Percentiles rank a stretch among this genome's conserved stretches.
Evolutionary conservation across 345 rosid species (phyloP).

Genomic region (Aurinia saxatilis): DNA sequence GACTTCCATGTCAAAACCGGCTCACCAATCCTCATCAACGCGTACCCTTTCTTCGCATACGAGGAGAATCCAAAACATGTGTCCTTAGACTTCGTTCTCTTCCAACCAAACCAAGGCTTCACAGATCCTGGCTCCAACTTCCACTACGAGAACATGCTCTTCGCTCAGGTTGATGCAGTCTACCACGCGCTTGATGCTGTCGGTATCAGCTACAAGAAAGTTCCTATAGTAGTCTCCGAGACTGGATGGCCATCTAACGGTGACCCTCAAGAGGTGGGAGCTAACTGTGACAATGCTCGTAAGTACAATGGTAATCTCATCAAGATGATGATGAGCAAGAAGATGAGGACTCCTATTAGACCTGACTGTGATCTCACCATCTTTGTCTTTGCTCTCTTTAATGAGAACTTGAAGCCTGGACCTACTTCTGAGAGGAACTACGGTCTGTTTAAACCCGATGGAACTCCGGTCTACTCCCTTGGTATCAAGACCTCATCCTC

Average conservation of each 20-base stretch:
- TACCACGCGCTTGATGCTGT: slow-evolving; percentile 58
- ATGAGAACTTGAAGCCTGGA: slow-evolving; percentile 95
- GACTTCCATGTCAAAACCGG: slow-evolving; percentile 64
- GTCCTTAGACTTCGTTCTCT: slow-evolving; percentile 69
- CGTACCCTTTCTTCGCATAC: slow-evolving; percentile 95
- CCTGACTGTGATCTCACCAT: slow-evolving; percentile 67
- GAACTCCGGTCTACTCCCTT: slow-evolving; percentile 64
- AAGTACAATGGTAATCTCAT: slow-evolving; percentile 82
- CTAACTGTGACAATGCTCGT: slow-evolving; percentile 72
- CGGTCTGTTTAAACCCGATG: slow-evolving; percentile 88
- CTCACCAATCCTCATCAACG: slow-evolving; percentile 79
- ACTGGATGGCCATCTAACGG: slow-evolving; percentile 99
- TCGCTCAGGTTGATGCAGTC: slow-evolving; percentile 92
- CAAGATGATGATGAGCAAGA: slow-evolving; percentile 52
- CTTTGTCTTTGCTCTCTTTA: slow-evolving; percentile 86
- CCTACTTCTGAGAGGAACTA: slow-evolving; percentile 97
- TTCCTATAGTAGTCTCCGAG: slow-evolving; percentile 73
- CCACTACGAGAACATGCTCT: slow-evolving; percentile 89
- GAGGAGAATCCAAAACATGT: slow-evolving; percentile 70
- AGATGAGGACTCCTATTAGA: slow-evolving; percentile 76
- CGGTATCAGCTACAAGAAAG: slow-evolving; percentile 45
- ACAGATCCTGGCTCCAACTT: slow-evolving; percentile 61
- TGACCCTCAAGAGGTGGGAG: slow-evolving; percentile 74
- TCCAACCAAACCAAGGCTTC: slow-evolving; percentile 70
- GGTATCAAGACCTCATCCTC: slow-evolving; percentile 31